These are phyloP conservation scores for Thalassiosira hispida DNA, from an alignment of 352 stramenopile species.

Conservation along the genomic window DNA sequence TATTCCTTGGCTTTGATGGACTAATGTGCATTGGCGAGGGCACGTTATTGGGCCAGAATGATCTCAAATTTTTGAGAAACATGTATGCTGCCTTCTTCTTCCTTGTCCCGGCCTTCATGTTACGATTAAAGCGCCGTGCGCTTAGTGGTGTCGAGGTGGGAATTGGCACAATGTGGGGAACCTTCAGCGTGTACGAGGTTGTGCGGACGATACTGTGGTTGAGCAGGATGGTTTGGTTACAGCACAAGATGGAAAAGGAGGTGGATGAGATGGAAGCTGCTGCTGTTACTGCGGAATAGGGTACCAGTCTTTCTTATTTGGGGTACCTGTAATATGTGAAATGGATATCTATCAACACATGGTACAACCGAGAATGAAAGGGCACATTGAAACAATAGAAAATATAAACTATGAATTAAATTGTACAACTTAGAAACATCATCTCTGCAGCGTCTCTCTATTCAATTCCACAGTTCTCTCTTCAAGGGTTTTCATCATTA, in stretches of 20 bases:
- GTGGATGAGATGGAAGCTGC: slow-evolving; percentile 10
- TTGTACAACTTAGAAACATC: too few relatives aligned
- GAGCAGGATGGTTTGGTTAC: slow-evolving; percentile 17
- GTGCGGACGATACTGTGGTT: slow-evolving; percentile 50
- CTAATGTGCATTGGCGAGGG: slow-evolving; percentile 60
- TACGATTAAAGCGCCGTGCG: slow-evolving; percentile 62
- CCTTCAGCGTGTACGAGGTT: slow-evolving; percentile 67
- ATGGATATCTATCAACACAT: too few relatives aligned
- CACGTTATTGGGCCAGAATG: slow-evolving; percentile 69
- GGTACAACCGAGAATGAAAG: too few relatives aligned
- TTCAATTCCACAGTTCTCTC: too few relatives aligned
- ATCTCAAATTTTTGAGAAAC: slow-evolving; percentile 75
- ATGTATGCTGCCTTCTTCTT: slow-evolving; percentile 76
- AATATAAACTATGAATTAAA: too few relatives aligned
- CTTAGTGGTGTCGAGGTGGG: slow-evolving; percentile 49
- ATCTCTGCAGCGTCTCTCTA: too few relatives aligned
- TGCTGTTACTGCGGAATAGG: neutral
- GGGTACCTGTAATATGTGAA: too few relatives aligned
- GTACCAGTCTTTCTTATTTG: too few relatives aligned
- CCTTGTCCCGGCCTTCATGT: slow-evolving; percentile 73
- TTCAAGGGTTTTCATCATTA: too few relatives aligned
- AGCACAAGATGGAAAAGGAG: slow-evolving; percentile 23
- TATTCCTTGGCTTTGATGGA: slow-evolving; percentile 57
- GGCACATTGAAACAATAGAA: too few relatives aligned
- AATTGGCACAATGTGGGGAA: slow-evolving; percentile 56